Evolutionary conservation across 2,329 filamentous ascomycete species (phyloP).

Genomic region (Stagonosporopsis cucurbitacearum): DNA sequence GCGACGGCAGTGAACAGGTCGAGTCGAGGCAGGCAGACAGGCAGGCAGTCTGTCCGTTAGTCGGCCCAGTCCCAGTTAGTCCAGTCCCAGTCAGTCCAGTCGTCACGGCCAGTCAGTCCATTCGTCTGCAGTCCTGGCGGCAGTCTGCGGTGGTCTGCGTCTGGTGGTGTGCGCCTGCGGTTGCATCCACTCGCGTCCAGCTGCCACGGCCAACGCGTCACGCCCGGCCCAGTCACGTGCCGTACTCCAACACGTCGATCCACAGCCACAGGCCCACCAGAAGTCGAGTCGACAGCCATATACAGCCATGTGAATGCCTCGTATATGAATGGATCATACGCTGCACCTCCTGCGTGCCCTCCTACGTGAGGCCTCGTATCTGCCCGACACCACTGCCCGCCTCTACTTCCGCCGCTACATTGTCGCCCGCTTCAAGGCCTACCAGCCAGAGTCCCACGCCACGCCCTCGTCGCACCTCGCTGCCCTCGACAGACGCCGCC

Average conservation of each 20-base stretch:
- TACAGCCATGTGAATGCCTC: too few species aligned
- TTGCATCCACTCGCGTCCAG: background rate
- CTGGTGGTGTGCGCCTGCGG: too few species aligned
- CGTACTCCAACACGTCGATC: too few species aligned
- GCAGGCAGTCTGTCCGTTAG: conserved; percentile 43
- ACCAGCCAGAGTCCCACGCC: conserved; percentile 42
- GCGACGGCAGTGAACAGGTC: conserved; percentile 15
- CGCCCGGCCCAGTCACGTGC: conserved; percentile 30
- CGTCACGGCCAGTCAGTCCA: too few species aligned
- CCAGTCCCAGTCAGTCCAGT: too few species aligned
- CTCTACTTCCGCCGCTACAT: conserved; percentile 58
- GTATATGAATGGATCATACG: too few species aligned
- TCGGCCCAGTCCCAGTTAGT: too few species aligned
- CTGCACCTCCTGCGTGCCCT: conserved; percentile 61
- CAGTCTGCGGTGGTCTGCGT: too few species aligned
- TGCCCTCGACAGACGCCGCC: conserved; percentile 29
- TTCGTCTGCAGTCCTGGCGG: too few species aligned
- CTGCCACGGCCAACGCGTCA: background rate
- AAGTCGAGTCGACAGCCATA: too few species aligned
- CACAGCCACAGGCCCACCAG: too few species aligned
- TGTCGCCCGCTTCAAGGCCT: conserved; percentile 56
- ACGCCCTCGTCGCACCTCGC: conserved; percentile 21
- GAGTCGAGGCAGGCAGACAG: conserved; percentile 34
- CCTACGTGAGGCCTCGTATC: conserved; percentile 65
- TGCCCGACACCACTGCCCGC: conserved; percentile 64